Evolutionary conservation across 2,329 filamentous ascomycete genomes (phyloP).

Genomic region (Chaetomiaceae sp.): DNA sequence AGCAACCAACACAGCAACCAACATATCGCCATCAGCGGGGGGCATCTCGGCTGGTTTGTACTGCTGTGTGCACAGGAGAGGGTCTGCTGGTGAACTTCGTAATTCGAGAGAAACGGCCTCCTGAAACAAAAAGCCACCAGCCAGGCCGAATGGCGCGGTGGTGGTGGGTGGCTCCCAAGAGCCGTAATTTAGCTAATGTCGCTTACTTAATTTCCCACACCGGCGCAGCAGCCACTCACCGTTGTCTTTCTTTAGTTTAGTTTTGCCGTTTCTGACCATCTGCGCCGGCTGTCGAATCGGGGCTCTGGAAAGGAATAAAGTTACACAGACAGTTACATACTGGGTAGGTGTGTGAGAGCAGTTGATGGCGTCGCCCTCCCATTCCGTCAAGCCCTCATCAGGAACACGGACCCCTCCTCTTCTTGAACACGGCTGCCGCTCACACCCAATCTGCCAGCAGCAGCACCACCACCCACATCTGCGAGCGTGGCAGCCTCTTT

Average conservation of each 20-base stretch:
- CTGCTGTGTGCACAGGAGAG: too few species aligned
- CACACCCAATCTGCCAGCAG: neutral
- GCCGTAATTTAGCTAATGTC: conserved; percentile 30
- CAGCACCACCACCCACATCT: neutral
- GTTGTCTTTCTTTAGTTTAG: conserved; percentile 14
- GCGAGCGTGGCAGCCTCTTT: neutral
- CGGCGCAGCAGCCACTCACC: conserved; percentile 20
- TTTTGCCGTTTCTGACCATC: conserved; percentile 23
- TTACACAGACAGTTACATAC: too few species aligned
- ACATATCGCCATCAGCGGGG: too few species aligned
- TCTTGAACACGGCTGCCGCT: neutral
- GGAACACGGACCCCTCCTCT: too few species aligned
- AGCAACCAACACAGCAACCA: neutral
- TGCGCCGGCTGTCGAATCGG: conserved; percentile 14
- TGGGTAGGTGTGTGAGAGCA: too few species aligned
- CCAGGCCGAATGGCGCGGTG: conserved; percentile 3
- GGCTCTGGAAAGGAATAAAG: too few species aligned
- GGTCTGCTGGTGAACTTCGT: too few species aligned
- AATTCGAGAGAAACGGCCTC: conserved; percentile 3
- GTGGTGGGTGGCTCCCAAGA: conserved; percentile 15
- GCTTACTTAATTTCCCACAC: conserved; percentile 35
- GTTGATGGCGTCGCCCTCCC: neutral
- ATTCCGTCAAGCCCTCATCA: neutral
- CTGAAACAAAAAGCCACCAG: conserved; percentile 8
- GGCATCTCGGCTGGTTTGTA: too few species aligned